Evolutionary conservation across 2,329 filamentous ascomycete species (phyloP).

Genomic region (Aspergillus fumigatiaffinis): DNA sequence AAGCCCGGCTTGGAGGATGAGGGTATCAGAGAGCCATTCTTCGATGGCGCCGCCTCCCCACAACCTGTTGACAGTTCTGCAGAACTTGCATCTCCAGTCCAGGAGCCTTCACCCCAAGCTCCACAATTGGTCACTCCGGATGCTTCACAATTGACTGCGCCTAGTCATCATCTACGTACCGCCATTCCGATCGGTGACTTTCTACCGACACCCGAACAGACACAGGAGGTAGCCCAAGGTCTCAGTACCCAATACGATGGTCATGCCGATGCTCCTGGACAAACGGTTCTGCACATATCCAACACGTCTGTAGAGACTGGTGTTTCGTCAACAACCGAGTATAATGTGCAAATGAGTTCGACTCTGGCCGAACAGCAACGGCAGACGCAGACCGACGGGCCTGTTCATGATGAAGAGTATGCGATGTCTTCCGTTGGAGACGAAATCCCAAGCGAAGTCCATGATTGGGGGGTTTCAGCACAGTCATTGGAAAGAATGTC

Average conservation of each 20-base stretch:
- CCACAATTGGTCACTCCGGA: conserved; percentile 20
- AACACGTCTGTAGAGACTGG: neutral
- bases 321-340: neutral
- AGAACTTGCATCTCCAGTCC: neutral
- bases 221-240: conserved; percentile 5
- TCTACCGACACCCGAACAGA: conserved; percentile 12
- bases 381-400: neutral
- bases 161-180: neutral
- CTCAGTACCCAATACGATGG: neutral
- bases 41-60: conserved; percentile 15
- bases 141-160: conserved; percentile 18
- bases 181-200: neutral
- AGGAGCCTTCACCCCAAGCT: neutral
- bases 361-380: neutral
- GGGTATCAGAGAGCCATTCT: conserved; percentile 3
- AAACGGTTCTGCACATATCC: neutral
- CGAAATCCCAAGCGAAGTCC: conserved; percentile 5
- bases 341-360: conserved; percentile 1
- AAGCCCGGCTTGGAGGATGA: neutral
- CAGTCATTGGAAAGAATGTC: conserved; percentile 2
- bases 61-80: neutral
- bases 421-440: conserved; percentile 1
- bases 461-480: conserved; percentile 7
- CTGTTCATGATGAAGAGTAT: neutral
- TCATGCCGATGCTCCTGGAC: neutral